phyloP scores from a whole-genome alignment of 257 asterid species.

The Plantago elongata region DNA sequence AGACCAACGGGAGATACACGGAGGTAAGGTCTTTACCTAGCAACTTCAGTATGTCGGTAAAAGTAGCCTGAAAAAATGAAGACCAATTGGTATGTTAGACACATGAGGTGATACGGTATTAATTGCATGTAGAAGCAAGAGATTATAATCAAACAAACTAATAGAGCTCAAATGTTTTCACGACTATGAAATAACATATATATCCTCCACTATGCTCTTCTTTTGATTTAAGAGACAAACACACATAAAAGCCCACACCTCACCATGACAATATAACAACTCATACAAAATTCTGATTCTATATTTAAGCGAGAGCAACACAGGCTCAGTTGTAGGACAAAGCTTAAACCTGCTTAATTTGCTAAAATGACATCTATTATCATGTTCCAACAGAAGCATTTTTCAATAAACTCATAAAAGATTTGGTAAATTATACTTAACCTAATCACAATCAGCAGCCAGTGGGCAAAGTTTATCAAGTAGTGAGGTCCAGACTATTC shows the following conservation, averaged over 20 bases:
- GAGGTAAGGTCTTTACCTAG: constrained; percentile 50
- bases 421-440: neutral
- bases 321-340: neutral
- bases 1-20: neutral
- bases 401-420: neutral
- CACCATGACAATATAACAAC: neutral
- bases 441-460: neutral
- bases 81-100: constrained; percentile 5
- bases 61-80: constrained; percentile 71
- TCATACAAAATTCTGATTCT: neutral
- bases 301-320: neutral
- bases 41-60: constrained; percentile 85
- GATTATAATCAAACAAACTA: constrained; percentile 7
- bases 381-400: neutral
- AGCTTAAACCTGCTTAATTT: neutral
- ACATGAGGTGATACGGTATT: constrained; percentile 3
- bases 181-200: neutral
- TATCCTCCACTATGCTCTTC: too few species aligned
- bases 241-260: neutral
- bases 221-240: neutral
- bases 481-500: neutral
- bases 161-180: neutral
- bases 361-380: neutral
- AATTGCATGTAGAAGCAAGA: neutral
- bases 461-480: neutral